Evolutionary conservation across 1,139 yeast species (phyloP), one percentile per base, ranked within the genome.

Genomic region (Williopsis jadinii): DNA sequence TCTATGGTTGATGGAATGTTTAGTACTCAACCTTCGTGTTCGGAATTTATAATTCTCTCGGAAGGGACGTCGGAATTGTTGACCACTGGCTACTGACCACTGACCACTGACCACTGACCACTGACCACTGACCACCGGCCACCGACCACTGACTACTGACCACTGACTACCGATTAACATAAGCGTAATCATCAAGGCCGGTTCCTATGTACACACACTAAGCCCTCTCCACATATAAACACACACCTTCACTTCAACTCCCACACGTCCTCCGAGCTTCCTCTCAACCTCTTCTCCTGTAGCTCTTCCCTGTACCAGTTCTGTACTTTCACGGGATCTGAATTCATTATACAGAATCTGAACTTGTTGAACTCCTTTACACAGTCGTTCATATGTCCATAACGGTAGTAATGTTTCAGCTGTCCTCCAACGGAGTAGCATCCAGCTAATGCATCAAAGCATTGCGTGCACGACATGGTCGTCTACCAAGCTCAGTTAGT

Each of bases 381-480:
- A 62, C 97, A 90, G 44, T 75, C 66, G 42, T 82, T 78, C 54
- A 86, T 73, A 36, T 80, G 75, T 3, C 97, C 97, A 56, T 80
- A 83, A 40, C 97, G 65, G 58, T 90, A 90, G 55, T 84, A 82
- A 60, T 83, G 75, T 48, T 92, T 75, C 28, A 84, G 66, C 59
- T 88, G 96, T 1, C 96, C 96, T 2, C 97, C 97, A 3, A 88
- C 58, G 0, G 96, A 84, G 65, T 85, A 87, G 60, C 97, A 90
- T 39, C 77, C 81, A 38, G 88, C 73, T 31, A 90, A 67, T 55
- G 86, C 95, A 60, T 90, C 95, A 61, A 90, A 80, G 0, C 95
- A 95, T 34, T 90, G 85, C 39, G 83, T 67, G 55, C 88, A 81
- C 42, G 75, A 72, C 84, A 80, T 78, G 30, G 72, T 70, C 32